Evolutionary conservation across 768 basidiomycete species (phyloP), one percentile per base, ranked within the genome.

Genomic region (Pleurotus citrinopileatus): DNA sequence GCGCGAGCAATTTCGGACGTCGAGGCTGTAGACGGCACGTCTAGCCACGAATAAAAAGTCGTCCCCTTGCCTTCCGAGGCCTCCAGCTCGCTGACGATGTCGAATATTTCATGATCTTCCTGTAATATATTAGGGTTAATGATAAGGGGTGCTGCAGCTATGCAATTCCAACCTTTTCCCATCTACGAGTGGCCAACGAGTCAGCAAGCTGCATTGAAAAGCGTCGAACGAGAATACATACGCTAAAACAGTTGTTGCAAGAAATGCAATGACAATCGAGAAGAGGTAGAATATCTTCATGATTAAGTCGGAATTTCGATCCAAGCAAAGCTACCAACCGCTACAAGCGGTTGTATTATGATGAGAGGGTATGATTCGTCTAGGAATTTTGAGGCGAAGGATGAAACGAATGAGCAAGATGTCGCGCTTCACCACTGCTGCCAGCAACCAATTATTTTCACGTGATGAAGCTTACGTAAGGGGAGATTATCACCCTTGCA

Each of bases 91-190:
- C 82, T 80, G 55, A 96, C 94, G 12, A 97, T 79, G 71, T 97
- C 95, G 64, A 98, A 98, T 32, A 98, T 95, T 69, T 98, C 94
- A 75, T 97, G 82, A 73, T 98, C 94, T 71, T 95, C 89, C 88
- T 94, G 57, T 46, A 38, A 40, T 23, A 43, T 17, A 23, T 36
- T 23, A 23, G 29, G 19, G 6, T 42, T 38, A 13, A 34, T 12
- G 27, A 50, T 29, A 13, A 42, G 13, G 13, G 6, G 17, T 20
- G 19, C 22, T 19, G 20, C 17, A 13, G 10, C 2, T 5, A 17
- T 17, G 32, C 10, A 17, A 42, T 15, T 57, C 68, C 52, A 55
- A 86, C 87, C 71, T 87, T 89, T 46, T 86, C 84, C 88, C 88
- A 90, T 61, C 86, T 87, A 55, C n/a, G 58, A 38, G 38, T 44